Evolutionary conservation across 192 early-diverging fungal species (phyloP), one percentile per base, ranked within the genome.

Genomic region (Coemansia sp.): DNA sequence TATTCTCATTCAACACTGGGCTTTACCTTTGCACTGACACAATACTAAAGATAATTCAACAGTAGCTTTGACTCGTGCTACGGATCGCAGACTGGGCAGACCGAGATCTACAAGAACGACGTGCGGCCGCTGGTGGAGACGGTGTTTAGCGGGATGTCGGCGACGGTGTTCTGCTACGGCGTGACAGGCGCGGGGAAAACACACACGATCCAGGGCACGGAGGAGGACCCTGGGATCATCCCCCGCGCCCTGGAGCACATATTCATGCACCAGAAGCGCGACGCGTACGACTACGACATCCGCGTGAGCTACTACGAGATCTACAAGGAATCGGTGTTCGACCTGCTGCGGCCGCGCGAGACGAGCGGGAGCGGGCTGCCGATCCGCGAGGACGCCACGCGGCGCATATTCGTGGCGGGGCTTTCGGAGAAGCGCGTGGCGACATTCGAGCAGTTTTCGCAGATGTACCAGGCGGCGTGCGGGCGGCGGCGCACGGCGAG

Each of bases 101-200:
- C 63, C 18, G 53, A 54, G 3, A 77, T 87, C 32, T 87, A 81
- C 62, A 60, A 73, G 6, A 64, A 70, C 40, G 81, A 87, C 46
- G 85, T 87, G 19, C 64, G 71, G 16, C 85, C 85, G 0, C 23
- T 87, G 29, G 67, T 87, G 10, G 81, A 85, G 31, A 69, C 73
- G 4, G 69, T 84, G 23, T 84, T 86, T 50, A 73, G 58, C 42
- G 86, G 85, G 0, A 53, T 85, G 49, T 79, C 86, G 18, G 82
- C 85, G 0, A 88, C 87, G 0, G 84, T 88, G 43, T 88, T 88
- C 58, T 85, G 84, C 58, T 88, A 87, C 45, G 87, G 87, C 23
- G 84, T 86, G 25, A 88, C 85, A 1, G 86, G 87, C 0, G 85
- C 85, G 2, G 84, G 85, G 30, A 89, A 89, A 35, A 89, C 87